phyloP scores from a whole-genome alignment of 1,139 yeast species.

The Scheffersomyces parashehatae region DNA sequence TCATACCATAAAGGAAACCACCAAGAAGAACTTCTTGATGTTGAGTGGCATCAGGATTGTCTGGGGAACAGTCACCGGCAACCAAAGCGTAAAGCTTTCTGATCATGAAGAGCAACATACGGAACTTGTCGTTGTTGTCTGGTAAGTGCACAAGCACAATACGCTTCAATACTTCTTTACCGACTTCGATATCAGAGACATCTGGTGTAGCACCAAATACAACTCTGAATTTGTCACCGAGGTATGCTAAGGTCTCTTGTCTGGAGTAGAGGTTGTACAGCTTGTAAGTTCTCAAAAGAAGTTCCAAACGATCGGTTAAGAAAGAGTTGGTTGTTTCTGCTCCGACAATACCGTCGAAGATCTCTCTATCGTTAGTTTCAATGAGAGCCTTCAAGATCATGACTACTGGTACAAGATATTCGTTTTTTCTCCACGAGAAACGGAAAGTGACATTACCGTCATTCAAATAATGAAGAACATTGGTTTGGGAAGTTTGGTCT shows the following conservation, averaged over 20 bases:
- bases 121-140: slow-evolving; percentile 74
- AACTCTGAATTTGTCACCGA: slow-evolving; percentile 94
- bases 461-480: slow-evolving; percentile 88
- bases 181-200: slow-evolving; percentile 85
- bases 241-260: slow-evolving; percentile 85
- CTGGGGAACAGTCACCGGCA: slow-evolving; percentile 96
- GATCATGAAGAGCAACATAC: slow-evolving; percentile 88
- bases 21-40: slow-evolving; percentile 97
- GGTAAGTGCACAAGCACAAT: slow-evolving; percentile 88
- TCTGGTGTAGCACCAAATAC: slow-evolving; percentile 91
- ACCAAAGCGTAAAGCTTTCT: slow-evolving; percentile 92
- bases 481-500: slow-evolving; percentile 96
- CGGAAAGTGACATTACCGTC: slow-evolving; percentile 97
- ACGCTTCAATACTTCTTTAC: slow-evolving; percentile 76
- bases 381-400: slow-evolving; percentile 89
- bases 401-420: slow-evolving; percentile 88
- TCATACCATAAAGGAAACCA: slow-evolving; percentile 96
- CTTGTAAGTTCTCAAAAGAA: slow-evolving; percentile 85
- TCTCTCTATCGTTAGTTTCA: slow-evolving; percentile 91
- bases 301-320: slow-evolving; percentile 96
- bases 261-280: slow-evolving; percentile 74
- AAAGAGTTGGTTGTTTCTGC: slow-evolving; percentile 84
- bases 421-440: slow-evolving; percentile 96
- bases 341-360: slow-evolving; percentile 95
- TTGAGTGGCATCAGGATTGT: slow-evolving; percentile 98